phyloP scores from a whole-genome alignment of 768 basidiomycete species.

The Tubosaeta sp. region DNA sequence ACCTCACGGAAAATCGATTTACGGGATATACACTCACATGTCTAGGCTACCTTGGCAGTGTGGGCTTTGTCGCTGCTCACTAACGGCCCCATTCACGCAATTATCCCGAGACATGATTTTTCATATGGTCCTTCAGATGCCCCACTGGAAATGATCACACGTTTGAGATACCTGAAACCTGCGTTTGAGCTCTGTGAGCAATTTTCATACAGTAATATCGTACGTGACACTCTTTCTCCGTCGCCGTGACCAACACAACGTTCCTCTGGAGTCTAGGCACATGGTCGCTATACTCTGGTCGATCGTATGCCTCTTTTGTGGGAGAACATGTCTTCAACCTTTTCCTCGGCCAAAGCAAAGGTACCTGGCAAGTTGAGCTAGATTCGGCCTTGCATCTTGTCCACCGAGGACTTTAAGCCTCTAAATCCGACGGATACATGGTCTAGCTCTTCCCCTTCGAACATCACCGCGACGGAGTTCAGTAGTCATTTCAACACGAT shows the following conservation, averaged over 20 bases:
- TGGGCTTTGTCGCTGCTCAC: background rate
- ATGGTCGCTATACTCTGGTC: slow-evolving; percentile 30
- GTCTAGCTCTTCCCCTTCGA: background rate
- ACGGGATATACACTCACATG: slow-evolving; percentile 14
- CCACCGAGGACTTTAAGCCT: slow-evolving; percentile 3
- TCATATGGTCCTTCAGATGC: slow-evolving; percentile 29
- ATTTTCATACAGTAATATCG: slow-evolving; percentile 39
- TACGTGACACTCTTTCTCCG: background rate
- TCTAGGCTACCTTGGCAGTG: slow-evolving; percentile 40
- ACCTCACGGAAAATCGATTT: slow-evolving; percentile 28
- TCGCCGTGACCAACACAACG: background rate
- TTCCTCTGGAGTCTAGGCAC: slow-evolving; percentile 39
- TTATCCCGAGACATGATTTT: slow-evolving; percentile 30
- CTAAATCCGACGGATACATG: background rate
- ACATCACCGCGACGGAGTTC: background rate
- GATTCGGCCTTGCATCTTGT: slow-evolving; percentile 16
- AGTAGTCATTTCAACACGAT: background rate
- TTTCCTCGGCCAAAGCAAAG: slow-evolving; percentile 31
- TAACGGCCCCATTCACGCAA: background rate
- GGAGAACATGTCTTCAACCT: slow-evolving; percentile 38
- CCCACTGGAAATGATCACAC: slow-evolving; percentile 16
- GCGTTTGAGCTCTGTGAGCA: slow-evolving; percentile 34
- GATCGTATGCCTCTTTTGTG: slow-evolving; percentile 38
- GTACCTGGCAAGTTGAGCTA: slow-evolving; percentile 29
- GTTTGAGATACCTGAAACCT: slow-evolving; percentile 29